A percentile compares a stretch with the other conserved stretches of the same genome.
Evolutionary conservation across 1,284 basidiomycete species (phyloP).

Genomic region (Takashimella koratensis): DNA sequence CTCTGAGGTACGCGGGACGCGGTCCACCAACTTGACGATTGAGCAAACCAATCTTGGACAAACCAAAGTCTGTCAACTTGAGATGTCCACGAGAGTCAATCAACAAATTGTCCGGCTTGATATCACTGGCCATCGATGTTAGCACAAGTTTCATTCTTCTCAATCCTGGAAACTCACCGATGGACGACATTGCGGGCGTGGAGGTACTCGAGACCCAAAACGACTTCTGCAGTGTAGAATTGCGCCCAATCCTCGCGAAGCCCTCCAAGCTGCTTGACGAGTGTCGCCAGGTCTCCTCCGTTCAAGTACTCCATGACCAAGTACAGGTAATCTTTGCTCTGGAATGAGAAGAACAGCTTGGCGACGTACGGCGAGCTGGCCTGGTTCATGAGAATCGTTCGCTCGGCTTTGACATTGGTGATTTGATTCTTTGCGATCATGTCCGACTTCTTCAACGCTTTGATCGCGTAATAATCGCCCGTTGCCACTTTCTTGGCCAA

Average conservation of each 20-base stretch:
- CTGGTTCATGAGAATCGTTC: conserved; percentile 99
- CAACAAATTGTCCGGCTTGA: conserved; percentile 96
- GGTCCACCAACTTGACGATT: conserved; percentile 84
- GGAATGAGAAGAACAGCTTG: conserved; percentile 97
- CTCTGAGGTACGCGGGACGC: conserved; percentile 55
- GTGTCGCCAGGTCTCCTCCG: conserved; percentile 93
- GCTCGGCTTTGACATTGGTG: conserved; percentile 98
- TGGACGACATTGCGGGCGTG: conserved; percentile 93
- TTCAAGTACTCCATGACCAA: conserved; percentile 98
- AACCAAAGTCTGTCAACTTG: conserved; percentile 95
- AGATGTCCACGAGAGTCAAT: conserved; percentile 95
- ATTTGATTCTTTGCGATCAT: conserved; percentile 99
- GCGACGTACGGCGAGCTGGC: conserved; percentile 99
- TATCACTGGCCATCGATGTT: conserved; percentile 61
- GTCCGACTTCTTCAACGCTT: conserved; percentile 97
- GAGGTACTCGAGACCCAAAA: conserved; percentile 90
- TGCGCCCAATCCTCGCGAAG: conserved; percentile 95
- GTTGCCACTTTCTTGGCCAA: conserved; percentile 96
- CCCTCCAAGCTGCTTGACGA: conserved; percentile 92
- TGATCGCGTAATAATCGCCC: conserved; percentile 99
- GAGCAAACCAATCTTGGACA: conserved; percentile 93
- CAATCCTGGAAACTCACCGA: conserved; percentile 65
- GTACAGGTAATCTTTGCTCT: conserved; percentile 92
- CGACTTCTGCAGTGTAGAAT: conserved; percentile 93
- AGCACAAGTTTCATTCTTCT: conserved; percentile 1